Evolutionary conservation across 139 green algal genomes (phyloP).

Genomic region (Haematococcus sp.): DNA sequence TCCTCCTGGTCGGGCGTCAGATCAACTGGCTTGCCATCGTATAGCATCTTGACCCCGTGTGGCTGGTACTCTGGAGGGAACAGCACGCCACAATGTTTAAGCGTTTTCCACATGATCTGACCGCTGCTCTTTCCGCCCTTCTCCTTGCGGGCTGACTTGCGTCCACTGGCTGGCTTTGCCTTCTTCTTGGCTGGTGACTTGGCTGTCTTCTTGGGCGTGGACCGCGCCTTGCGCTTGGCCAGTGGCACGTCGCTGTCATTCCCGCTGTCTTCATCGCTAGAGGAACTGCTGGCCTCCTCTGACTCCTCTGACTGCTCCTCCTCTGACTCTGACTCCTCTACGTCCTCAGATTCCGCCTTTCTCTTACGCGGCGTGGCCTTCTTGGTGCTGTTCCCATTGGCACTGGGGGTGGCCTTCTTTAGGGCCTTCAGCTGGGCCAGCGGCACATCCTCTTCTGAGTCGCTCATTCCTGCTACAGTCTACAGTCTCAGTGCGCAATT

Average conservation of each 20-base stretch:
- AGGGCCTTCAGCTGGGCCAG: constrained; percentile 25
- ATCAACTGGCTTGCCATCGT: constrained; percentile 86
- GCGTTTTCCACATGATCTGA: constrained; percentile 79
- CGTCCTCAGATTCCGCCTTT: no score
- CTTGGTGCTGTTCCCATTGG: no score
- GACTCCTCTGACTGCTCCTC: no score
- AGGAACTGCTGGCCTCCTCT: no score
- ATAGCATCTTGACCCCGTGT: constrained; percentile 96
- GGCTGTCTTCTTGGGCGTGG: neutral
- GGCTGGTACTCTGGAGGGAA: constrained; percentile 87
- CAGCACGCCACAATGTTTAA: constrained; percentile 90
- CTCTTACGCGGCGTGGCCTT: no score
- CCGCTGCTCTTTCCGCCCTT: neutral
- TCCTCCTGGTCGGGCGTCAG: constrained; percentile 86
- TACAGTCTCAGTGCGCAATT: no score
- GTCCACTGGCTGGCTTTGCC: neutral
- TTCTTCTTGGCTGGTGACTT: constrained; percentile 26
- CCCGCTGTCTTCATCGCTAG: no score
- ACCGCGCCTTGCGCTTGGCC: no score
- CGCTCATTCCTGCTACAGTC: constrained; percentile 7
- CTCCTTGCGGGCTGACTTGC: neutral
- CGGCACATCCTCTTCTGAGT: constrained; percentile 37
- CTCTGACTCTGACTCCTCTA: no score
- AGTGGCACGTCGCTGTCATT: no score
- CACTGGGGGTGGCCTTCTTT: constrained; percentile 6